Evolutionary conservation across 768 basidiomycete species (phyloP), one percentile per base, ranked within the genome.

Genomic region (Pleurotus tuoliensis): DNA sequence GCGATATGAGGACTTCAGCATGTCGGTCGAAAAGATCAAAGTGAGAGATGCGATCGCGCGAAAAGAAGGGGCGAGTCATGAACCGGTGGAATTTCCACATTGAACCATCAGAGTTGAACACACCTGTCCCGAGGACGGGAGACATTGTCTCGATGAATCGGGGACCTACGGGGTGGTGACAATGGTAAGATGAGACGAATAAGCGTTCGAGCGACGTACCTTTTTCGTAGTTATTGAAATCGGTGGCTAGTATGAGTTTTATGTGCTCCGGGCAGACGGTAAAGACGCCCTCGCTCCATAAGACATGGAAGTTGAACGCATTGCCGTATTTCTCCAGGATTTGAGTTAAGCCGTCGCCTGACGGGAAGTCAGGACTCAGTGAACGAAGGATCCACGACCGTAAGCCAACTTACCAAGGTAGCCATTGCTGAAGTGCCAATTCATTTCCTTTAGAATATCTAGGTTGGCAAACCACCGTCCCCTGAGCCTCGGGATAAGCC

Each of bases 101-200:
- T 73, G 57, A 61, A 78, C 85, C 85, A 54, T 87, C 84, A 12
- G 83, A 81, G 60, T 88, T 87, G 65, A 88, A 88, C 3, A 88
- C 82, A 0, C 87, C 87, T 9, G 76, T 76, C 0, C 87, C 87
- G 13, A 87, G 67, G 9, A 87, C 73, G 1, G 76, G 72, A 3
- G 68, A 66, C 74, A 81, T 74, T 13, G 70, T 70, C 18, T 68
- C 59, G 46, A 70, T 75, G 48, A 84, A 78, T 24, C 47, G 34
- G 9, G 30, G n/a, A 3, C 54, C 54, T 55, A 52, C 1, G 25
- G 1, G 1, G 30, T 15, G 9, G 5, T 2, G 13, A 16, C 12
- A 13, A 12, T 16, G 37, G 18, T 18, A 18, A 38, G 52, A 3
- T 11, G 39, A 54, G 25, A 37, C 11, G 2, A 18, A 16, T n/a